These are phyloP conservation scores for Diaporthe batatas DNA, from an alignment of 2,329 filamentous ascomycete genomes.

Conservation along the genomic window DNA sequence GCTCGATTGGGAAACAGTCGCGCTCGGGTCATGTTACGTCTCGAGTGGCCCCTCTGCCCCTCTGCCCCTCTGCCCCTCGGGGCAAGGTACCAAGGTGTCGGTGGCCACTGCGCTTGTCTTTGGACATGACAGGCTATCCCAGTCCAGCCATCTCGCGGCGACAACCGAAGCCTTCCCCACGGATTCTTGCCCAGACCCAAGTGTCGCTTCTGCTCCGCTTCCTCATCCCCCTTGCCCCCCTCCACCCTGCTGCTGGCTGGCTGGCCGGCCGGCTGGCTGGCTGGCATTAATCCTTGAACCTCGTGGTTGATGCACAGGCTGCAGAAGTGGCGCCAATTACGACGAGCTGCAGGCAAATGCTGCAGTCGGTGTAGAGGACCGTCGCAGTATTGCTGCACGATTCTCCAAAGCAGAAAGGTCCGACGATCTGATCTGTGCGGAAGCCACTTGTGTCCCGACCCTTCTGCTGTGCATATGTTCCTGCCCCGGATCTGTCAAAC, in stretches of 20 bases:
- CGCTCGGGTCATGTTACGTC: slow-evolving; percentile 34
- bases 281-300: slow-evolving; percentile 39
- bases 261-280: slow-evolving; percentile 19
- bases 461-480: slow-evolving; percentile 24
- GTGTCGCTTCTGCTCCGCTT: slow-evolving; percentile 37
- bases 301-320: slow-evolving; percentile 39
- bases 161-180: slow-evolving; percentile 38
- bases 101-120: slow-evolving; percentile 3
- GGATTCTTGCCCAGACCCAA: slow-evolving; percentile 24
- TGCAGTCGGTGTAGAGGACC: slow-evolving; percentile 40
- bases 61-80: too few species aligned
- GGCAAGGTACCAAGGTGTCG: slow-evolving; percentile 11
- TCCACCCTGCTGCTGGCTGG: slow-evolving; percentile 26
- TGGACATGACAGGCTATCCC: slow-evolving; percentile 32
- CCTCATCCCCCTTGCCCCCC: slow-evolving; percentile 12
- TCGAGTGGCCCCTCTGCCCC: slow-evolving; percentile 23
- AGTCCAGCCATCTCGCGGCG: slow-evolving; percentile 29
- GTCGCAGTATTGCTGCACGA: slow-evolving; percentile 36
- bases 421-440: slow-evolving; percentile 35
- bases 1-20: slow-evolving; percentile 31
- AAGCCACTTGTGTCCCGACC: slow-evolving; percentile 32
- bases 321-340: slow-evolving; percentile 36
- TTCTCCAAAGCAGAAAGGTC: slow-evolving; percentile 35
- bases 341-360: slow-evolving; percentile 36
- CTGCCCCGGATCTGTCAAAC: slow-evolving; percentile 34